phyloP scores from a whole-genome alignment of 441 rosid species.

The Corymbia calophylla region DNA sequence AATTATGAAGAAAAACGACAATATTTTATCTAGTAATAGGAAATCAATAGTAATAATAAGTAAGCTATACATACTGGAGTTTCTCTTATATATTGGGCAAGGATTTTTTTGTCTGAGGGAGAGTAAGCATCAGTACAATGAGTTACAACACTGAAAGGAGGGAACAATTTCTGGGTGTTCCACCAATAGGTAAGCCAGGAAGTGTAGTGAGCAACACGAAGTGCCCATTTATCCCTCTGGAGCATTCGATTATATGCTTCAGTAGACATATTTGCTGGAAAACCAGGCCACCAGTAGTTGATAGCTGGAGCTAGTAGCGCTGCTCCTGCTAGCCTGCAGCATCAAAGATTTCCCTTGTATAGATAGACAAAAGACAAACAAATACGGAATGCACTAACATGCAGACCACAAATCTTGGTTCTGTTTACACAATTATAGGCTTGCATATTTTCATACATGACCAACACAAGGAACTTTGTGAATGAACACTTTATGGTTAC shows the following conservation, averaged over 20 bases:
- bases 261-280: constrained; percentile 37
- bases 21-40: background rate
- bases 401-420: background rate
- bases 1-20: background rate
- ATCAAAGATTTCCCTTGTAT: background rate
- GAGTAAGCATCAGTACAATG: constrained; percentile 18
- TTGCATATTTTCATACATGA: background rate
- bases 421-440: background rate
- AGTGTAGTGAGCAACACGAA: constrained; percentile 45
- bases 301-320: constrained; percentile 44
- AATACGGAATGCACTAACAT: background rate
- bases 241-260: constrained; percentile 35
- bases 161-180: constrained; percentile 55
- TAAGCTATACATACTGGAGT: constrained; percentile 19
- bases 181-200: constrained; percentile 72
- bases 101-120: constrained; percentile 29
- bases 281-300: constrained; percentile 59
- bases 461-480: background rate
- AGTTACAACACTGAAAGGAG: constrained; percentile 26
- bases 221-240: constrained; percentile 43
- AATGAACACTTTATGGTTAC: background rate
- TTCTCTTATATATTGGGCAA: constrained; percentile 11
- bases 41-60: background rate
- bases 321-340: constrained; percentile 44
- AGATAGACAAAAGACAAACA: background rate